phyloP scores from a whole-genome alignment of 2,329 filamentous ascomycete genomes.

The Penicillium sp. region DNA sequence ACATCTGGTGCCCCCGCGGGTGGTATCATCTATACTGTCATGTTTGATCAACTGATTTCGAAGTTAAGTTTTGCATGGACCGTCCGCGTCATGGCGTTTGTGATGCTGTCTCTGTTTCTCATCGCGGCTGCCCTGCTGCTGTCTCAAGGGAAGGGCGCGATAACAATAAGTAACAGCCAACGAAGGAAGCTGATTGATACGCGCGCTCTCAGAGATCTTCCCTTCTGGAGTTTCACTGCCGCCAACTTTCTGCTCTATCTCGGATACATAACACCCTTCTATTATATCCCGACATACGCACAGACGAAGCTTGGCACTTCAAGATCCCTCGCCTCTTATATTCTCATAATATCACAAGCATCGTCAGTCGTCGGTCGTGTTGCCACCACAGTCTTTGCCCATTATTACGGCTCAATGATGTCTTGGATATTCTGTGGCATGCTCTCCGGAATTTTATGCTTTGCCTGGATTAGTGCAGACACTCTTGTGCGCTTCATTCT shows the following conservation, averaged over 20 bases:
- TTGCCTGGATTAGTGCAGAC: constrained; percentile 57
- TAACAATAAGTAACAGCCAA: background rate
- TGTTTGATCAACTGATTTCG: constrained; percentile 50
- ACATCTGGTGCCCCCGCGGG: constrained; percentile 56
- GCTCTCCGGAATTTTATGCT: constrained; percentile 39
- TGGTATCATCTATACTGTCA: constrained; percentile 57
- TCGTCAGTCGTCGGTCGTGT: constrained; percentile 56
- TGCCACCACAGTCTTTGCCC: constrained; percentile 54
- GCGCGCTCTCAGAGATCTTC: constrained; percentile 45
- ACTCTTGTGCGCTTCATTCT: constrained; percentile 52
- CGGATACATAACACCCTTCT: constrained; percentile 50
- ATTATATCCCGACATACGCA: constrained; percentile 39
- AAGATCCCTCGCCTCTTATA: constrained; percentile 49
- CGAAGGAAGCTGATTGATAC: constrained; percentile 43
- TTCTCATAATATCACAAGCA: constrained; percentile 62
- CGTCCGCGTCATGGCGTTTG: constrained; percentile 53
- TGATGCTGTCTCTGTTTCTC: constrained; percentile 44
- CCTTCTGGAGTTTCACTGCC: constrained; percentile 42
- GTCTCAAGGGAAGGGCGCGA: constrained; percentile 17
- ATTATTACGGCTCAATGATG: constrained; percentile 56
- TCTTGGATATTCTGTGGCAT: constrained; percentile 50
- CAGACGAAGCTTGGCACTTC: constrained; percentile 32
- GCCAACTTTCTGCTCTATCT: constrained; percentile 41
- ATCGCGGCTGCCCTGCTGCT: constrained; percentile 9
- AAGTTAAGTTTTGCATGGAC: constrained; percentile 59